Evolutionary conservation across 257 asterid genomes (phyloP).

Genomic region (Fraxinus americana): DNA sequence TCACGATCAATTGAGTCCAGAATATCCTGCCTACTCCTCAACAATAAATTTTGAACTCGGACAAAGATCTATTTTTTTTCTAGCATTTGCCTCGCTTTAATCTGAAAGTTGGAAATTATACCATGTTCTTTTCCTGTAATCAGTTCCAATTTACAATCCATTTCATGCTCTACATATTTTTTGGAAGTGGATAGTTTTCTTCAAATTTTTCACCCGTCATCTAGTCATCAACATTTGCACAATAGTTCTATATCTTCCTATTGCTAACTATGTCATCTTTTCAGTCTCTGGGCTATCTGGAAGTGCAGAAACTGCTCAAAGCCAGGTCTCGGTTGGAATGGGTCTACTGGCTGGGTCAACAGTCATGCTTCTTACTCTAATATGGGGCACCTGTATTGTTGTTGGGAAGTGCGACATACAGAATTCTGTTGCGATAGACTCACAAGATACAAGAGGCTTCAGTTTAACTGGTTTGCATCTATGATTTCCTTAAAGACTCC

Average conservation of each 20-base stretch:
- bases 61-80: neutral
- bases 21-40: neutral
- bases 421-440: constrained; percentile 53
- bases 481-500: constrained; percentile 14
- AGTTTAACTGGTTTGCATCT: constrained; percentile 65
- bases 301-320: constrained; percentile 74
- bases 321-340: constrained; percentile 95
- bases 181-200: neutral
- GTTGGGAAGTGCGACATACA: constrained; percentile 81
- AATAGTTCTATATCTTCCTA: neutral
- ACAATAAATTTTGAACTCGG: neutral
- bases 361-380: constrained; percentile 87
- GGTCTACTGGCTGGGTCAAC: constrained; percentile 98
- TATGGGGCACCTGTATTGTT: constrained; percentile 85
- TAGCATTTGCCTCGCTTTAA: constrained; percentile 4
- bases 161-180: neutral
- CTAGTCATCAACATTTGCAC: neutral
- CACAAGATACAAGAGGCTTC: constrained; percentile 59
- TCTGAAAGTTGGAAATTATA: neutral
- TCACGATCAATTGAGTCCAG: neutral
- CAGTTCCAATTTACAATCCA: neutral
- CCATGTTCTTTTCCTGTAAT: neutral
- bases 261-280: constrained; percentile 12
- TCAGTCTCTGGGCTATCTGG: constrained; percentile 92
- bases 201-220: constrained; percentile 5